phyloP scores from a whole-genome alignment of 345 rosid genomes.

The Zanthoxylum bungeanum region DNA sequence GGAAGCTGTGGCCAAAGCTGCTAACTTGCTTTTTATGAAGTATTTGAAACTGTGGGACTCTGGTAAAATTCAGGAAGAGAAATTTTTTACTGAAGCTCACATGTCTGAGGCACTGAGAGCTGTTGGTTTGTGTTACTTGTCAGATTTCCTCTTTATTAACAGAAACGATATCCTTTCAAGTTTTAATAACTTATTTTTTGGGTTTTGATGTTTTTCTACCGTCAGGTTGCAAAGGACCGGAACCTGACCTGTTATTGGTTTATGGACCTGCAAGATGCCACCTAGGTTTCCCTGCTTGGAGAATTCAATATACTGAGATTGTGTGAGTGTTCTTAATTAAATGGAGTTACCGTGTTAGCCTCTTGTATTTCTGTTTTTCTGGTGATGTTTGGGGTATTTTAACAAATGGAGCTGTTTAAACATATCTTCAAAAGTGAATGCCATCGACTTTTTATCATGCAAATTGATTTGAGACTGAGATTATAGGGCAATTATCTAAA shows the following conservation, averaged over 20 bases:
- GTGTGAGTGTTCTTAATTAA: slow-evolving; percentile 41
- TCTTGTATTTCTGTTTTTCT: background rate
- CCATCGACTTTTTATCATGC: background rate
- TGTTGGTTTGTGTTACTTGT: slow-evolving; percentile 53
- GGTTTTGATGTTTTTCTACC: slow-evolving; percentile 13
- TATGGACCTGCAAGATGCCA: slow-evolving; percentile 90
- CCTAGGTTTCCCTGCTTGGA: slow-evolving; percentile 94
- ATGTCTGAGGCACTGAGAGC: slow-evolving; percentile 62
- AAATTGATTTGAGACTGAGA: background rate
- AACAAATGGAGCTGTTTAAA: background rate
- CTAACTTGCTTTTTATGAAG: slow-evolving; percentile 62
- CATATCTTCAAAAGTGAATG: background rate
- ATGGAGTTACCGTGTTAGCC: background rate
- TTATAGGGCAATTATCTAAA: background rate
- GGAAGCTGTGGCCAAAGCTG: slow-evolving; percentile 79
- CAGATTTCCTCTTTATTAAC: slow-evolving; percentile 6
- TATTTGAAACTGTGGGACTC: slow-evolving; percentile 36
- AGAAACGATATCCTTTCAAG: background rate
- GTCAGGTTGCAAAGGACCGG: slow-evolving; percentile 64
- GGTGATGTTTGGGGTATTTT: background rate
- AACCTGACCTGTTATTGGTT: slow-evolving; percentile 77
- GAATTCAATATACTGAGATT: slow-evolving; percentile 88
- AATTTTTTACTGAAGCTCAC: slow-evolving; percentile 60
- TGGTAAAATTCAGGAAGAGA: slow-evolving; percentile 38
- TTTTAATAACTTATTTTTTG: slow-evolving; percentile 8